Evolutionary conservation across 164 flowering plant species (phyloP).

Genomic region (Dillenia turbinata): DNA sequence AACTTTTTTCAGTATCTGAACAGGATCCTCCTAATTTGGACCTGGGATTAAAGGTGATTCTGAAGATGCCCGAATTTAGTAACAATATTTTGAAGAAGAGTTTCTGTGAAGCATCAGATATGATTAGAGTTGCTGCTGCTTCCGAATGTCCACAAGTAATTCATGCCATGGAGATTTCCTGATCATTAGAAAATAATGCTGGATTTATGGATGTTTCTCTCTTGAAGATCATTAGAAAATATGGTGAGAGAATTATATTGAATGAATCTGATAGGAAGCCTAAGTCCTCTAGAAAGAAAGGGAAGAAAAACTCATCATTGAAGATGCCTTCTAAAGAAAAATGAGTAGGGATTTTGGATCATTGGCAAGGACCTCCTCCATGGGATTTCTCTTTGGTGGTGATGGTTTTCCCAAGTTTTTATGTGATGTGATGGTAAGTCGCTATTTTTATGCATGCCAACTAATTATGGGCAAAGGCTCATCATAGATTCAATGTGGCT

Average conservation of each 20-base stretch:
- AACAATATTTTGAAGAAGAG: slow-evolving; percentile 28
- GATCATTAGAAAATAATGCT: slow-evolving; percentile 15
- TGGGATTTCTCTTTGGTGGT: slow-evolving; percentile 72
- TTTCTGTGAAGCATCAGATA: slow-evolving; percentile 49
- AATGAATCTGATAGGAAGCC: slow-evolving; percentile 74
- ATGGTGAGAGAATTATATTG: slow-evolving; percentile 63
- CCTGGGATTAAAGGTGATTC: slow-evolving; percentile 60
- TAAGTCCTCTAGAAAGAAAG: slow-evolving; percentile 51
- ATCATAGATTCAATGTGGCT: too few species aligned
- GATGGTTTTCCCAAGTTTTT: slow-evolving; percentile 91
- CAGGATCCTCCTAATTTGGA: slow-evolving; percentile 13
- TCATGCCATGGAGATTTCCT: slow-evolving; percentile 16
- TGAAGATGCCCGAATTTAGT: slow-evolving; percentile 31
- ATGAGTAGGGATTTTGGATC: slow-evolving; percentile 24
- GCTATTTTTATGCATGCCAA: not conserved
- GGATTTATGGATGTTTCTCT: slow-evolving; percentile 44
- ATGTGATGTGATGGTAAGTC: slow-evolving; percentile 94
- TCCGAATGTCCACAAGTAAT: slow-evolving; percentile 22
- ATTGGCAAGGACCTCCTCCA: slow-evolving; percentile 77
- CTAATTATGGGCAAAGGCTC: too few species aligned
- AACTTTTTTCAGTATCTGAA: slow-evolving; percentile 9
- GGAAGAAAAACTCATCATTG: slow-evolving; percentile 30
- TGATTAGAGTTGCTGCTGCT: slow-evolving; percentile 34
- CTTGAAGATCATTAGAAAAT: slow-evolving; percentile 41
- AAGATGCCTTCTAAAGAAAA: slow-evolving; percentile 22